Base-by-base conservation (phyloP, 805 yeast genomes). In the Millerozyma miso region DNA sequence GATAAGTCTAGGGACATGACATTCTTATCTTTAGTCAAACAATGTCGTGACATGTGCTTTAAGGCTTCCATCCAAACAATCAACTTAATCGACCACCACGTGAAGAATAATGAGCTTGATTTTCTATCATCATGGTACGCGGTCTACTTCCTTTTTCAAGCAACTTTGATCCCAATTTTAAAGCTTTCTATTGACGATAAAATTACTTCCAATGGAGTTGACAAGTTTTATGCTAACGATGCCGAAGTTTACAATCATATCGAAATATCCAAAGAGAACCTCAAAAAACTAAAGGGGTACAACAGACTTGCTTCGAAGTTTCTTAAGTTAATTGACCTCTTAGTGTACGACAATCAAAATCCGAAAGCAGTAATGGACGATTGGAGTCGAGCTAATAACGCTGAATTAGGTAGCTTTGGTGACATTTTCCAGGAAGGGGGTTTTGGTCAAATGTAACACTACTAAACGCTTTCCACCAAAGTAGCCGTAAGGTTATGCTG, bases 301-400 rank as follows among this genome's bases (percentile, higher is more conserved):
- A 53, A 53, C 32, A 53, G 51, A 39, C 39, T 53, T 16, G 55
- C 57, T 4, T 55, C 54, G 16, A 53, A 49, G 31, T 53, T 53
- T 37, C 49, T 41, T 12, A 48, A 48, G 23, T 44, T 53, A 33
- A 51, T 53, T 18, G 51, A 51, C 42, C 38, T 46, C 3, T 34
- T 53, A 2, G 40, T 51, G 8, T 39, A 41, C 35, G 50, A 51
- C 1, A 50, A 47, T 20, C 46, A 44, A 36, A 34, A 43, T 35
- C 15, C 37, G n/a, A 33, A 33, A 2, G 42, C 43, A 17, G 20
- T n/a, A 20, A 31, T 32, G 5, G 18, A 26, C 20, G 23, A 42
- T n/a, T 49, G 50, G 51, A 37, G 37, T 20, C 42, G 43, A 19
- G 29, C 40, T 15, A 39, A 43, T 18, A 41, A 40, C 33, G 39